These are phyloP conservation scores for Zygosaccharomyces sapae DNA, from an alignment of 1,139 yeast genomes.

Conservation along the genomic window DNA sequence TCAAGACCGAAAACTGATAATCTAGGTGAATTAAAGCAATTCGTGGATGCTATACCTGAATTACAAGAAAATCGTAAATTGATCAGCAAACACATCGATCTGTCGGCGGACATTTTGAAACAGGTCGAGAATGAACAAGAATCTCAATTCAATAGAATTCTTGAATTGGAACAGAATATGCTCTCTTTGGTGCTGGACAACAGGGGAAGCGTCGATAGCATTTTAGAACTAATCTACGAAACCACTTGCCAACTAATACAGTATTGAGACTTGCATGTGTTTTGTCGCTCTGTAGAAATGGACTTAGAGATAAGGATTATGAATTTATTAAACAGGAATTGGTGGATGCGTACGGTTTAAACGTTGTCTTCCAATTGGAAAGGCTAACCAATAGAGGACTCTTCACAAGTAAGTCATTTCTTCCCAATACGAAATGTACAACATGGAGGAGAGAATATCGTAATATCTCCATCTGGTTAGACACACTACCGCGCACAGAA, in stretches of 20 bases:
- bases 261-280: constrained; percentile 29
- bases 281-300: constrained; percentile 26
- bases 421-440: constrained; percentile 2
- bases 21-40: constrained; percentile 61
- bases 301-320: constrained; percentile 31
- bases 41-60: constrained; percentile 67
- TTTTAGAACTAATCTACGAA: constrained; percentile 30
- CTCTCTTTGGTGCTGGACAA: constrained; percentile 25
- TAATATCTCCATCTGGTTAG: constrained; percentile 24
- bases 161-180: constrained; percentile 63
- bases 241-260: constrained; percentile 15
- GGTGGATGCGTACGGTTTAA: constrained; percentile 32
- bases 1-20: constrained; percentile 55
- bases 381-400: constrained; percentile 23
- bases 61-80: constrained; percentile 65
- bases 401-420: constrained; percentile 19
- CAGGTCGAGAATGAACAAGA: constrained; percentile 44
- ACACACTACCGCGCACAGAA: constrained; percentile 25
- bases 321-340: constrained; percentile 27
- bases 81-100: constrained; percentile 67
- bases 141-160: constrained; percentile 47
- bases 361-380: constrained; percentile 27
- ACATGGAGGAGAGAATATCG: constrained; percentile 24
- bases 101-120: constrained; percentile 65
- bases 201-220: constrained; percentile 21